These are phyloP conservation scores for Lanmaoa rubissima DNA, from an alignment of 768 basidiomycete species.

Conservation along the genomic window DNA sequence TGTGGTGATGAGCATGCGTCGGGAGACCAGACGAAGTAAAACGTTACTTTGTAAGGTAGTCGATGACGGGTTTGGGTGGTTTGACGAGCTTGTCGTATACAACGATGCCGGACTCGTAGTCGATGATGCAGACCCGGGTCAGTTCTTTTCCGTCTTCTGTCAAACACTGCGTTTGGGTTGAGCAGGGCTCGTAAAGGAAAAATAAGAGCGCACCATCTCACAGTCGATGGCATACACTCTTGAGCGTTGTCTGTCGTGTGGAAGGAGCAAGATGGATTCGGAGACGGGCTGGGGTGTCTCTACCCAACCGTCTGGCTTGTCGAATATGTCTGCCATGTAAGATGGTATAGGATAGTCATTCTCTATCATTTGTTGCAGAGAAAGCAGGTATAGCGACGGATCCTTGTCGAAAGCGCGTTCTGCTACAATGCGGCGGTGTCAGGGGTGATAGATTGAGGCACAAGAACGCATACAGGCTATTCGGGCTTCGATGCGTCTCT, in stretches of 20 bases:
- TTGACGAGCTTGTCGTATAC: slow-evolving; percentile 90
- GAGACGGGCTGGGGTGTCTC: slow-evolving; percentile 63
- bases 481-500: slow-evolving; percentile 51
- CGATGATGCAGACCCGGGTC: slow-evolving; percentile 80
- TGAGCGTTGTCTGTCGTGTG: slow-evolving; percentile 34
- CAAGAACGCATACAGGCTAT: slow-evolving; percentile 31
- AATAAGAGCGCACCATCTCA: slow-evolving; percentile 75
- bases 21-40: background rate
- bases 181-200: background rate
- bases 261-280: slow-evolving; percentile 32
- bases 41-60: slow-evolving; percentile 87
- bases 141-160: slow-evolving; percentile 91
- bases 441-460: background rate
- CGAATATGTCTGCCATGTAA: slow-evolving; percentile 72
- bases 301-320: slow-evolving; percentile 70
- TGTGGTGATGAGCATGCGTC: background rate
- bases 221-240: slow-evolving; percentile 88
- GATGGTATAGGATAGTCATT: slow-evolving; percentile 91
- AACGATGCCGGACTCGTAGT: slow-evolving; percentile 66
- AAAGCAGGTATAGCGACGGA: slow-evolving; percentile 70
- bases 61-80: slow-evolving; percentile 77
- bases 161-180: slow-evolving; percentile 55
- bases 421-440: slow-evolving; percentile 37
- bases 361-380: slow-evolving; percentile 85
- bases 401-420: slow-evolving; percentile 61